Evolutionary conservation across 768 basidiomycete genomes (phyloP).

Genomic region (Tylopilus subfusipes): DNA sequence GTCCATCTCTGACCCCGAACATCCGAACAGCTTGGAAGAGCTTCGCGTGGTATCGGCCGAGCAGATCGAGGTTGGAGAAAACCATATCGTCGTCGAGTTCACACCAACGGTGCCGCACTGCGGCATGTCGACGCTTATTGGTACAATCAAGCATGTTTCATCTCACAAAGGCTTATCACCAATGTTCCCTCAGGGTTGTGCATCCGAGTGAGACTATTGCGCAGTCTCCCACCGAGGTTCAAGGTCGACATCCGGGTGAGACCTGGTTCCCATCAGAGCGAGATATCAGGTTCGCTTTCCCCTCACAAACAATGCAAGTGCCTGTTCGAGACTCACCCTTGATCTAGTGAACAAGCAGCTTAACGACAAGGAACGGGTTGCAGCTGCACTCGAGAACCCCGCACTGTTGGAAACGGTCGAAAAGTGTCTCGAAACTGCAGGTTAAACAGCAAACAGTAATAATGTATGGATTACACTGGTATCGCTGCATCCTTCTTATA

Average conservation of each 20-base stretch:
- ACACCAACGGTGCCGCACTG: constrained; percentile 98
- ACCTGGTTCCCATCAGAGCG: constrained; percentile 95
- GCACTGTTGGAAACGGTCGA: constrained; percentile 85
- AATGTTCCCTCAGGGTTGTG: constrained; percentile 57
- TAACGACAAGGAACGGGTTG: constrained; percentile 98
- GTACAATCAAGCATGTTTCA: constrained; percentile 36
- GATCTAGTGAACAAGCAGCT: constrained; percentile 91
- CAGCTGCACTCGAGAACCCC: constrained; percentile 92
- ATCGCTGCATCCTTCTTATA: neutral
- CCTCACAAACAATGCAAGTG: neutral
- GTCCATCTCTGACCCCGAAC: constrained; percentile 92
- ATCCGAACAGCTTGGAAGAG: constrained; percentile 90
- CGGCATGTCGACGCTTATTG: constrained; percentile 95
- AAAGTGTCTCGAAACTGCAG: constrained; percentile 54
- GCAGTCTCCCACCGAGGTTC: constrained; percentile 88
- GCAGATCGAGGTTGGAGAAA: constrained; percentile 65
- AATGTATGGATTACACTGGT: neutral
- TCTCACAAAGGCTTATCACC: neutral
- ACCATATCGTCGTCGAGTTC: constrained; percentile 82
- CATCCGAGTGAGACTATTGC: constrained; percentile 86
- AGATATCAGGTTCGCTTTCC: constrained; percentile 65
- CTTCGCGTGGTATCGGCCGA: constrained; percentile 91
- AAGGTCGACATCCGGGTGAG: constrained; percentile 93
- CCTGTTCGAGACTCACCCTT: neutral
- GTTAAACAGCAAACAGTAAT: constrained; percentile 1